Percentiles rank a stretch among this genome's conserved stretches.
phyloP scores from a whole-genome alignment of 75 land plant species.

The Pinus tabuliformis region DNA sequence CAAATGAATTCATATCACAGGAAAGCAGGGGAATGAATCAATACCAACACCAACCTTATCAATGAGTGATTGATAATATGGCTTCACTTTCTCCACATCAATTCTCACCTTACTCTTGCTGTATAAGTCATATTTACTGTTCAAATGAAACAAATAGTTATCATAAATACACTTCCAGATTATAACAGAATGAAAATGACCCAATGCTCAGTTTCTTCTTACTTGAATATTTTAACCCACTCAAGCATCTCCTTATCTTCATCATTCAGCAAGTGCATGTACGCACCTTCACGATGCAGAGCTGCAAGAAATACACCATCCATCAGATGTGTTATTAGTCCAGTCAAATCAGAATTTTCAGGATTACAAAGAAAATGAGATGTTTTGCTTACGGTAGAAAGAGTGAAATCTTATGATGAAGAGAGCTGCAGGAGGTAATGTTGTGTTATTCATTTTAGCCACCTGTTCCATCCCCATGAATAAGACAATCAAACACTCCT shows the following conservation, averaged over 20 bases:
- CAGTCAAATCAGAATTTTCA: not conserved
- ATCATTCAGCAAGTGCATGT: slow-evolving; percentile 67
- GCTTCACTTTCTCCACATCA: slow-evolving; percentile 80
- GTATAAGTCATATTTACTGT: slow-evolving; percentile 92
- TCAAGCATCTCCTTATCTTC: slow-evolving; percentile 64
- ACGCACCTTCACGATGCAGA: slow-evolving; percentile 62
- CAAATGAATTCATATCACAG: not conserved
- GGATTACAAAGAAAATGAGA: not conserved
- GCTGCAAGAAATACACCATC: slow-evolving; percentile 35
- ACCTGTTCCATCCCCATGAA: slow-evolving; percentile 34
- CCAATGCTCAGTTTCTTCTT: not conserved
- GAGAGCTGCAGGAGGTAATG: slow-evolving; percentile 76
- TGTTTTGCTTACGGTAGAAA: slow-evolving; percentile 53
- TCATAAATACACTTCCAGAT: not conserved
- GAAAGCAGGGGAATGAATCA: not conserved
- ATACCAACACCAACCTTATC: slow-evolving; percentile 45
- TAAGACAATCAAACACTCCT: no score
- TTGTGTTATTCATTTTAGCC: slow-evolving; percentile 67
- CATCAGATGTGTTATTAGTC: not conserved
- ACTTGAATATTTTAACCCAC: slow-evolving; percentile 83
- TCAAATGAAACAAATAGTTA: not conserved
- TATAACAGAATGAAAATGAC: not conserved
- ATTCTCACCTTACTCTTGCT: slow-evolving; percentile 84
- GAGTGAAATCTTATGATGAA: slow-evolving; percentile 89
- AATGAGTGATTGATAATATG: slow-evolving; percentile 77